Evolutionary conservation across 192 early-diverging fungal species (phyloP).

Genomic region (Backusella macrospora): DNA sequence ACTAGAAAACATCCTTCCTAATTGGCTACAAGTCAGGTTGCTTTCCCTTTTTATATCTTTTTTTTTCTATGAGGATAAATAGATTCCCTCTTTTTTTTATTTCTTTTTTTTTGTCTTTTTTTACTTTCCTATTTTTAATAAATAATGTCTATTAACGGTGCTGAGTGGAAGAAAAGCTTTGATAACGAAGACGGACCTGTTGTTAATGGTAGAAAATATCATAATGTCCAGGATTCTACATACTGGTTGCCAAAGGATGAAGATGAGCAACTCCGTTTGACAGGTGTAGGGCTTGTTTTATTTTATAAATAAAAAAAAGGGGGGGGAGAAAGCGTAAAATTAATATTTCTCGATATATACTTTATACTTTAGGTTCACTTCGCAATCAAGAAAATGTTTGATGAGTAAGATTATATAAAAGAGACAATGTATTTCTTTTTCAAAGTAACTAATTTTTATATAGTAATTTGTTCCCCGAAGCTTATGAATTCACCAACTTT

Average conservation of each 20-base stretch:
- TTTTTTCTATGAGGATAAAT: not conserved
- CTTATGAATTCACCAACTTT: not conserved
- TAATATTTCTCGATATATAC: too few species aligned
- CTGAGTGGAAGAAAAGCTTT: not conserved
- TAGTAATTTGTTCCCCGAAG: not conserved
- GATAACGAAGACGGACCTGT: not conserved
- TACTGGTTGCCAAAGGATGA: conserved; percentile 32
- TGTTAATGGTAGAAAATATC: conserved; percentile 17
- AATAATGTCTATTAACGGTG: not conserved
- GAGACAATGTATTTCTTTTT: not conserved
- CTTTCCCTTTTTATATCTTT: conserved; percentile 4
- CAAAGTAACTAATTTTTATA: not conserved
- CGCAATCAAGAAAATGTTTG: conserved; percentile 24
- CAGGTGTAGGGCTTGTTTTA: conserved; percentile 8
- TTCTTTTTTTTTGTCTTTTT: not conserved
- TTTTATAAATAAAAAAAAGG: conserved; percentile 3
- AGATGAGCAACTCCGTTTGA: conserved; percentile 30
- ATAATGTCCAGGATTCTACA: conserved; percentile 13
- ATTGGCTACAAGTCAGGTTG: not conserved
- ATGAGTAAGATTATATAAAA: conserved; percentile 15
- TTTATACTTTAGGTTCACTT: conserved; percentile 34
- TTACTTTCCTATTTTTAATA: not conserved
- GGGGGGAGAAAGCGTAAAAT: too few species aligned
- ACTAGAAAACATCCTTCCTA: not conserved
- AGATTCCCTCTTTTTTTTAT: not conserved